phyloP scores from a whole-genome alignment of 2,329 filamentous ascomycete species.

The Diplodia corticola region DNA sequence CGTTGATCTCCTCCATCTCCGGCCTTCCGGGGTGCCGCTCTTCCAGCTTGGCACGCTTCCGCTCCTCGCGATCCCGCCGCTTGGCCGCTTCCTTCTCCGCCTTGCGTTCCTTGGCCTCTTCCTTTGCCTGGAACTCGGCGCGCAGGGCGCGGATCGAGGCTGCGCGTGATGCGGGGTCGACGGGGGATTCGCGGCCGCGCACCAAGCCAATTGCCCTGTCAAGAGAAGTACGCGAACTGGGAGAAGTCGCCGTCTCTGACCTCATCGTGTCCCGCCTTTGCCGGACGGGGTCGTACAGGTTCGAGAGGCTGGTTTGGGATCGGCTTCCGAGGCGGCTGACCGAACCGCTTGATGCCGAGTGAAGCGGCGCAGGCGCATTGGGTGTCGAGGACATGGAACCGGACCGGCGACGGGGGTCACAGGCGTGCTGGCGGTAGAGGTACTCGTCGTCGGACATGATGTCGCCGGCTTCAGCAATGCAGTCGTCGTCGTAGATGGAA shows the following conservation, averaged over 20 bases:
- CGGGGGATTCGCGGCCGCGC: conserved; percentile 48
- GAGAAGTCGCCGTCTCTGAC: conserved; percentile 51
- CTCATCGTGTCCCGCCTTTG: conserved; percentile 52
- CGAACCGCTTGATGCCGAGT: conserved; percentile 37
- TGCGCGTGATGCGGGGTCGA: conserved; percentile 55
- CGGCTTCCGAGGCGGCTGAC: conserved; percentile 51
- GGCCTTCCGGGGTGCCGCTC: conserved; percentile 45
- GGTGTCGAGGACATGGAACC: conserved; percentile 45
- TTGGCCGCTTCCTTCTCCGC: conserved; percentile 54
- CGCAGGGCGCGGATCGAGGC: conserved; percentile 58
- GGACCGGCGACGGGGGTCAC: conserved; percentile 44
- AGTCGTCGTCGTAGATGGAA: conserved; percentile 50
- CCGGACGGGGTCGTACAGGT: conserved; percentile 45
- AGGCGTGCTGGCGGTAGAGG: conserved; percentile 39
- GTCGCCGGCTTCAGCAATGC: conserved; percentile 46
- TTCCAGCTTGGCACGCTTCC: conserved; percentile 47
- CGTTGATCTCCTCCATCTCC: conserved; percentile 36
- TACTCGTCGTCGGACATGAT: conserved; percentile 51
- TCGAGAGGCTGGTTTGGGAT: conserved; percentile 55
- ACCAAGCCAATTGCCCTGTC: conserved; percentile 57
- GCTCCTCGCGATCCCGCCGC: conserved; percentile 41
- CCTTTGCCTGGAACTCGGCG: conserved; percentile 59
- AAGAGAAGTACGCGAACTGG: conserved; percentile 57
- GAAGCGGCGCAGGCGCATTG: conserved; percentile 36
- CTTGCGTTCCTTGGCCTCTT: conserved; percentile 58